A percentile compares a stretch with the other conserved stretches of the same genome.
Conservation (phyloP, 257 asterid species). For the Scutellaria minor region DNA sequence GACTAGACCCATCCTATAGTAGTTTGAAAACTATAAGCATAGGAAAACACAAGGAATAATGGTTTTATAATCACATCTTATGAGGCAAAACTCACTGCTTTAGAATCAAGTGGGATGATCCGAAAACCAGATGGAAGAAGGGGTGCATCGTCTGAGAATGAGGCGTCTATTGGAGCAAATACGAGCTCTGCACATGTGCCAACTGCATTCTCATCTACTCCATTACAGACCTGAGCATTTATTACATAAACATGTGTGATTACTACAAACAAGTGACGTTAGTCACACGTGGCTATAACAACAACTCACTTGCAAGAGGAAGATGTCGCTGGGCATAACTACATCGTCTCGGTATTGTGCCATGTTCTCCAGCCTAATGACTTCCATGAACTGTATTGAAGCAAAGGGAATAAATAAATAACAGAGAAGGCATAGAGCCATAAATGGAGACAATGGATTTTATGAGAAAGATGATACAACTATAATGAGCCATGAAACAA, state of each 20-base stretch:
- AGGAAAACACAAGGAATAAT: neutral
- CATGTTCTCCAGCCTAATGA: constrained; percentile 88
- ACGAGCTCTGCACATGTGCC: constrained; percentile 88
- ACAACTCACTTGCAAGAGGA: constrained; percentile 84
- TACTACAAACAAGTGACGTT: neutral
- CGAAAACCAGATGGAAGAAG: constrained; percentile 99
- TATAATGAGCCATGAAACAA: neutral
- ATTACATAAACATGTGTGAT: constrained; percentile 9
- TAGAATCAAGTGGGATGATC: constrained; percentile 83
- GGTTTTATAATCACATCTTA: neutral
- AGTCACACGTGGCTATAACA: neutral
- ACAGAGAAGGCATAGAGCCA: neutral
- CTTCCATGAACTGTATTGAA: constrained; percentile 86
- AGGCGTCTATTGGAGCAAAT: constrained; percentile 95
- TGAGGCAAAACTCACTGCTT: constrained; percentile 48
- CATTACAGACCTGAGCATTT: constrained; percentile 75
- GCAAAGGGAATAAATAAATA: neutral
- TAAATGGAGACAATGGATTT: too few species aligned
- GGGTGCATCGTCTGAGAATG: constrained; percentile 95
- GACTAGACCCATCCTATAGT: constrained; percentile 72
- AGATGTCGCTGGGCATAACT: constrained; percentile 82
- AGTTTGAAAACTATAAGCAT: constrained; percentile 13
- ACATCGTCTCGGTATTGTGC: constrained; percentile 72
- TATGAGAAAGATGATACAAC: too few species aligned
- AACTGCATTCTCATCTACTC: constrained; percentile 85